phyloP scores from a whole-genome alignment of 129 eudicot genomes.

The Mikania micrantha region DNA sequence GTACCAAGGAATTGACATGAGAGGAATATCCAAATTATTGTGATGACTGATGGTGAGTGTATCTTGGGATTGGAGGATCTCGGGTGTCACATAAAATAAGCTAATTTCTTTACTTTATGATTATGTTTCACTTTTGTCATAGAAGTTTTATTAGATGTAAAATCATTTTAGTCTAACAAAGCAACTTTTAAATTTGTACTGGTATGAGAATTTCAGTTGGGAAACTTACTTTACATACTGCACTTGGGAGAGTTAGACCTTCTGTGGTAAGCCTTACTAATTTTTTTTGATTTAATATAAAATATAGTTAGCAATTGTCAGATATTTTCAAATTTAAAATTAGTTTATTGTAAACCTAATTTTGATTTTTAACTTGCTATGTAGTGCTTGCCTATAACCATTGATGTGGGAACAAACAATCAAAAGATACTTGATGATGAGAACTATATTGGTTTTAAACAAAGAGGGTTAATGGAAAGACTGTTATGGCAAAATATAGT shows the following conservation, averaged over 20 bases:
- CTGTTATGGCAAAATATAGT: too few relatives aligned
- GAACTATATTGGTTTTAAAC: constrained; percentile 77
- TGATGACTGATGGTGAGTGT: constrained; percentile 91
- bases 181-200: constrained; percentile 20
- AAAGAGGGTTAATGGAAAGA: constrained; percentile 77
- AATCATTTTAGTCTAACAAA: background rate
- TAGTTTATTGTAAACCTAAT: background rate
- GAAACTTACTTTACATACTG: constrained; percentile 71
- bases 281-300: background rate
- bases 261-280: constrained; percentile 61
- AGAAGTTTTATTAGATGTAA: background rate
- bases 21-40: constrained; percentile 78
- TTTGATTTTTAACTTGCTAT: constrained; percentile 7
- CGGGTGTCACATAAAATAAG: constrained; percentile 67
- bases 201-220: constrained; percentile 99
- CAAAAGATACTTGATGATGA: constrained; percentile 67
- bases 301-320: too few relatives aligned
- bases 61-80: constrained; percentile 94
- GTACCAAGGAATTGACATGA: constrained; percentile 88
- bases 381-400: constrained; percentile 82
- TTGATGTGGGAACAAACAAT: constrained; percentile 92
- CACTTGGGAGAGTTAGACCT: constrained; percentile 93
- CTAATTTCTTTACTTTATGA: background rate
- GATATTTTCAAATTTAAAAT: too few relatives aligned
- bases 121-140: background rate